Conservation (phyloP, 495 filamentous ascomycete species). For the Trichoderma reesei region DNA sequence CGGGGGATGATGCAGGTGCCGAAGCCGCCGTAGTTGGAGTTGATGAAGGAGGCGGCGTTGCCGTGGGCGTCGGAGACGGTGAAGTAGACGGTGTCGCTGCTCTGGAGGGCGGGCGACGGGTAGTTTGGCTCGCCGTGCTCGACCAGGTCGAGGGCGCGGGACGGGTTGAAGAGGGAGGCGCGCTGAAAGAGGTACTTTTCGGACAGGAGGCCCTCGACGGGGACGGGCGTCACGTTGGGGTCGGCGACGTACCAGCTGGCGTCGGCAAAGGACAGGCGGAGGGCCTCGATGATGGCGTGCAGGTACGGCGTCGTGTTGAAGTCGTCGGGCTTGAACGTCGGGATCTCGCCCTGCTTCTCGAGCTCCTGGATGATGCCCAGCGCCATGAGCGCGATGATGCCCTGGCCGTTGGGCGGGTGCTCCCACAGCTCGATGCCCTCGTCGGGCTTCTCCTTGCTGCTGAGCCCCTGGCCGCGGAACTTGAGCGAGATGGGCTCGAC, state of each 20-base stretch:
- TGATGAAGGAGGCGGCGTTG: slow-evolving; percentile 94
- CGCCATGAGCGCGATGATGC: slow-evolving; percentile 88
- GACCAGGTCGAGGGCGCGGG: slow-evolving; percentile 17
- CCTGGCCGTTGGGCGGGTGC: slow-evolving; percentile 96
- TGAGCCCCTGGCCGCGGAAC: slow-evolving; percentile 56
- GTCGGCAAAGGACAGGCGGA: slow-evolving; percentile 90
- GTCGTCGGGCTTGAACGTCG: slow-evolving; percentile 52
- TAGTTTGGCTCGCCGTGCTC: slow-evolving; percentile 49
- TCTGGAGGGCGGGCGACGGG: slow-evolving; percentile 43
- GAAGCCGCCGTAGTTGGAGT: slow-evolving; percentile 87
- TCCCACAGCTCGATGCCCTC: slow-evolving; percentile 72
- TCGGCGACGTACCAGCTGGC: slow-evolving; percentile 84
- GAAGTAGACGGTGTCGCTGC: slow-evolving; percentile 93
- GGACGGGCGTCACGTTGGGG: slow-evolving; percentile 57
- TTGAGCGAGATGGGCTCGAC: slow-evolving; percentile 71
- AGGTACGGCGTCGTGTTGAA: slow-evolving; percentile 69
- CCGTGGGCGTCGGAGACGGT: slow-evolving; percentile 67
- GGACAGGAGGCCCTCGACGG: slow-evolving; percentile 52
- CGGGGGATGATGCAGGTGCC: slow-evolving; percentile 77
- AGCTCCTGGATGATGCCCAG: slow-evolving; percentile 83
- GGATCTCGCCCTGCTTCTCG: slow-evolving; percentile 61
- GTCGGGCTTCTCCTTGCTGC: slow-evolving; percentile 17
- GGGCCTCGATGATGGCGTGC: slow-evolving; percentile 78
- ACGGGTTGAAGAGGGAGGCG: slow-evolving; percentile 29
- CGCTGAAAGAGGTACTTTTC: slow-evolving; percentile 31